phyloP scores from a whole-genome alignment of 2,329 filamentous ascomycete species.

The Colletotrichum kahawae region DNA sequence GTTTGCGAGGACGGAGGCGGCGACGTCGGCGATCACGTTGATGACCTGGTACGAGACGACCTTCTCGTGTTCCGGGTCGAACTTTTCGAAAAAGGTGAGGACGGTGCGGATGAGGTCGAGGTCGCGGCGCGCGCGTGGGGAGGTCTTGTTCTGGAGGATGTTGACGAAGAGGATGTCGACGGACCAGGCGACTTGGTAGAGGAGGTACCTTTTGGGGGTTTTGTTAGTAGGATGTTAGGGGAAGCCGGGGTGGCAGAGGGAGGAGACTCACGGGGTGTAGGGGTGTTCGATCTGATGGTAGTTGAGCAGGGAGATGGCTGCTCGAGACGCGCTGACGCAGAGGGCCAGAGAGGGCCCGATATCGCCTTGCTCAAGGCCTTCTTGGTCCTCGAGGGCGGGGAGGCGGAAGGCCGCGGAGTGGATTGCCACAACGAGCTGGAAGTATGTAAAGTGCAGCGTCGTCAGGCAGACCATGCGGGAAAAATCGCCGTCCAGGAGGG shows the following conservation, averaged over 20 bases:
- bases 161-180: constrained; percentile 16
- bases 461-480: constrained; percentile 1
- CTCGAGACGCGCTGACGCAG: constrained; percentile 5
- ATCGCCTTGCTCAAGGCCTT: background rate
- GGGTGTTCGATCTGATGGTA: constrained; percentile 11
- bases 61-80: background rate
- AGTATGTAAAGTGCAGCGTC: constrained; percentile 16
- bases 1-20: constrained; percentile 12
- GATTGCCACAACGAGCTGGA: constrained; percentile 14
- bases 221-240: background rate
- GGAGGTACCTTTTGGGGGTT: background rate
- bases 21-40: constrained; percentile 6
- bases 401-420: constrained; percentile 12
- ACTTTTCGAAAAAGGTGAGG: constrained; percentile 15
- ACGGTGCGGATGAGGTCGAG: constrained; percentile 16
- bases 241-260: background rate
- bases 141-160: constrained; percentile 11
- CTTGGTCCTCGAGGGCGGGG: background rate
- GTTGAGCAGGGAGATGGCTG: constrained; percentile 14
- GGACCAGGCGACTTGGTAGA: constrained; percentile 16
- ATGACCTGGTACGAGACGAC: constrained; percentile 8
- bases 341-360: constrained; percentile 1
- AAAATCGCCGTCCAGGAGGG: constrained; percentile 11
- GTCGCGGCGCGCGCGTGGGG: constrained; percentile 6
- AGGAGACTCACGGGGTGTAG: background rate